phyloP scores from a whole-genome alignment of 768 basidiomycete genomes.

The Termitomyces titanicus region DNA sequence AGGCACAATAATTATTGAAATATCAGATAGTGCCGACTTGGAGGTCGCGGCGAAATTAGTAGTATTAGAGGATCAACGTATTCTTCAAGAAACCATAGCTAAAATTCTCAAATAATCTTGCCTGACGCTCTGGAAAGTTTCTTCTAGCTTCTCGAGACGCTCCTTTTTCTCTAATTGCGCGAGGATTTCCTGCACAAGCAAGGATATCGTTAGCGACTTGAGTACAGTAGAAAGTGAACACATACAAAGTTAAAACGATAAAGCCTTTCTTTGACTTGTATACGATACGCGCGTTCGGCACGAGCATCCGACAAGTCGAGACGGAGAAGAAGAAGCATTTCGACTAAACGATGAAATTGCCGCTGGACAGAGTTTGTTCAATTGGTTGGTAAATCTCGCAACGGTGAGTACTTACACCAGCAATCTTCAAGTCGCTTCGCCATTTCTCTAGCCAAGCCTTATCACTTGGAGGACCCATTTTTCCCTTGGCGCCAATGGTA shows the following conservation, averaged over 20 bases:
- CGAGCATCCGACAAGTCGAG: conserved; percentile 59
- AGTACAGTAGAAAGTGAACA: conserved; percentile 11
- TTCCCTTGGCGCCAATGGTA: conserved; percentile 37
- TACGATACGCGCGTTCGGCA: conserved; percentile 62
- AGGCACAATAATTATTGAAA: no score
- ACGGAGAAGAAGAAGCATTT: conserved; percentile 81
- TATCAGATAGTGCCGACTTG: no score
- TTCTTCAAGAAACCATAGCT: conserved; percentile 41
- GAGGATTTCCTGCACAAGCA: conserved; percentile 66
- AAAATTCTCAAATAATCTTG: conserved; percentile 86
- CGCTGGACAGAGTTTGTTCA: conserved; percentile 47
- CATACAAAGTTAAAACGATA: conserved; percentile 94
- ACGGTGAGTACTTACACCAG: conserved; percentile 52
- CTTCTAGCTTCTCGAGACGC: conserved; percentile 83
- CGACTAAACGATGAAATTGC: conserved; percentile 88
- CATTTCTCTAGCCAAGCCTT: conserved; percentile 76
- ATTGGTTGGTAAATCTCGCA: neutral
- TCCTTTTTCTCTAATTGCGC: conserved; percentile 86
- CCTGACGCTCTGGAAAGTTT: conserved; percentile 84
- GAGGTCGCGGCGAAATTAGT: no score
- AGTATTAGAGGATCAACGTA: no score
- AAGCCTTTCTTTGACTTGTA: conserved; percentile 93
- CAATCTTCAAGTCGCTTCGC: conserved; percentile 84
- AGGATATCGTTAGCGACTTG: neutral
- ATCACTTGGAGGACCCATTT: conserved; percentile 75